A percentile compares a stretch with the other conserved stretches of the same genome.
Conservation (phyloP, 2,329 filamentous ascomycete genomes). For the Cyanodermella asteris region DNA sequence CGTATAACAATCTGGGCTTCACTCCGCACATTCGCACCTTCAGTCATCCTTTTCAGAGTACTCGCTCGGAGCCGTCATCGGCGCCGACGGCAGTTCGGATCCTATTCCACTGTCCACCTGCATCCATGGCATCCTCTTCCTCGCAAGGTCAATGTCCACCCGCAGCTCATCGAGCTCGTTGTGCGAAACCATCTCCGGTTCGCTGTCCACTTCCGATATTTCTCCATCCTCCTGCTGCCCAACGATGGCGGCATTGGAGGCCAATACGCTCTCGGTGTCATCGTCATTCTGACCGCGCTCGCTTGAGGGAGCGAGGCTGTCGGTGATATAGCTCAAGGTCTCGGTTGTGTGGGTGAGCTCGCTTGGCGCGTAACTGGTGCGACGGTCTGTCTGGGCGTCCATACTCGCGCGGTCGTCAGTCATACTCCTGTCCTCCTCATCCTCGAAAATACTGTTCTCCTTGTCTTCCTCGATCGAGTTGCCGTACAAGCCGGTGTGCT, state of each 20-base stretch:
- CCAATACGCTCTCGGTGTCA: conserved; percentile 5
- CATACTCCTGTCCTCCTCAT: conserved; percentile 4
- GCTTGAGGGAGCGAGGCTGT: conserved; percentile 18
- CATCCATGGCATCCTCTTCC: conserved; percentile 8
- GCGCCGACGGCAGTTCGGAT: conserved; percentile 9
- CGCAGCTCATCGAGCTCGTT: conserved; percentile 6
- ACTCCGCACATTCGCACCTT: too few relatives aligned
- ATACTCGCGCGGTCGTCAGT: conserved; percentile 22
- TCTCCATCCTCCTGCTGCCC: conserved; percentile 6
- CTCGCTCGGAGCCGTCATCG: conserved; percentile 8
- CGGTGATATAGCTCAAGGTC: conserved; percentile 18
- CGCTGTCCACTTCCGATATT: conserved; percentile 4
- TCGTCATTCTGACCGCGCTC: conserved; percentile 10
- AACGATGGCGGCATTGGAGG: conserved; percentile 7
- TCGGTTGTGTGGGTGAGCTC: conserved; percentile 20
- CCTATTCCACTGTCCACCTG: conserved; percentile 7
- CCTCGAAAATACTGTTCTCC: conserved; percentile 14
- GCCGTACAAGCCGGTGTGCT: conserved; percentile 26
- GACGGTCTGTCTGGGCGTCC: conserved; percentile 26
- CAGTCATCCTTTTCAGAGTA: conserved; percentile 7
- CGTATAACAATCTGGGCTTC: too few relatives aligned
- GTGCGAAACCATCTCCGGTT: conserved; percentile 7
- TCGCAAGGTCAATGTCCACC: conserved; percentile 12
- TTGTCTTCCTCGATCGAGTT: conserved; percentile 45
- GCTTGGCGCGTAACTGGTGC: conserved; percentile 23